These are phyloP conservation scores for Pharnaceum exiguum DNA, from an alignment of 148 eudicot species.

Conservation along the genomic window DNA sequence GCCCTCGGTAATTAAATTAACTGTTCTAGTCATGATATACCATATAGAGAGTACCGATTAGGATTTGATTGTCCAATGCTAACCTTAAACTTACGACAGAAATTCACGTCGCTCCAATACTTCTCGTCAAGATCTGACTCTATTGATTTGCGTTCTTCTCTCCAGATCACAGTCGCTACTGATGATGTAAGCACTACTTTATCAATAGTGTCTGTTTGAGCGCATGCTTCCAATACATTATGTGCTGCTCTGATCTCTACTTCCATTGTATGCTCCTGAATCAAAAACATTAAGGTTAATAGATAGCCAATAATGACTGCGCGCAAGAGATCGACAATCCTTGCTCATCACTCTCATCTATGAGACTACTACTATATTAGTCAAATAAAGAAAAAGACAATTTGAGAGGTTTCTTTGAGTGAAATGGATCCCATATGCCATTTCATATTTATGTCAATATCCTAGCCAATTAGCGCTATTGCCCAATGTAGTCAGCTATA, in stretches of 20 bases:
- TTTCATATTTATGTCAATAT: no score
- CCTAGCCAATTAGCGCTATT: no score
- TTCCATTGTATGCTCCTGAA: conserved; percentile 58
- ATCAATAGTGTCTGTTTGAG: conserved; percentile 48
- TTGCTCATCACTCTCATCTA: no score
- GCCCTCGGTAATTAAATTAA: neutral
- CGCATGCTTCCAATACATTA: conserved; percentile 77
- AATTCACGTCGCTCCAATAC: conserved; percentile 51
- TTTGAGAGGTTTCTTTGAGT: no score
- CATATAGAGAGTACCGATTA: neutral
- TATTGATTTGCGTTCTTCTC: conserved; percentile 31
- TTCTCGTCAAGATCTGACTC: conserved; percentile 37
- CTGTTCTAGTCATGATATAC: neutral
- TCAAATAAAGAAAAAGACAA: no score
- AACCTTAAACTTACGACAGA: conserved; percentile 64
- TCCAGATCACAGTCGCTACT: conserved; percentile 52
- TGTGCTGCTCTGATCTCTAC: conserved; percentile 64
- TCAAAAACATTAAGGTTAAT: neutral
- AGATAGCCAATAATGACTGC: neutral
- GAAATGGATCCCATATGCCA: no score
- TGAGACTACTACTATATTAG: no score
- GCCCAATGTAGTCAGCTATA: no score
- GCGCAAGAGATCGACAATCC: no score
- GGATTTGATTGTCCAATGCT: neutral
- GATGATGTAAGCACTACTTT: conserved; percentile 74